Evolutionary conservation across 1,284 basidiomycete species (phyloP).

Genomic region (Gomphus sp.): DNA sequence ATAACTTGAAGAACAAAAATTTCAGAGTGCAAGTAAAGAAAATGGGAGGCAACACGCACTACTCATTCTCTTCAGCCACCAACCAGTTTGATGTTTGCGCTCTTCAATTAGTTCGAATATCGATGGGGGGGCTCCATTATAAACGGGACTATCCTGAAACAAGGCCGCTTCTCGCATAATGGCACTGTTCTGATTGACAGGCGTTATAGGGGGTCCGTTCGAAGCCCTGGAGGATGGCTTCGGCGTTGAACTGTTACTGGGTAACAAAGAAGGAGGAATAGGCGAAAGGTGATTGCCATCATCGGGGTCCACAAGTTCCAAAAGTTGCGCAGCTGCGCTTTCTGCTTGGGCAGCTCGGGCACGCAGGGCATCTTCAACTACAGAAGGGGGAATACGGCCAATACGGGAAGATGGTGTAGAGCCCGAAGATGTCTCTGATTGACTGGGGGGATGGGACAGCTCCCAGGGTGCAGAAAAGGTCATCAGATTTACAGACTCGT

Average conservation of each 20-base stretch:
- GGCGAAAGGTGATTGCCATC: conserved; percentile 40
- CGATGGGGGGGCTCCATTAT: conserved; percentile 37
- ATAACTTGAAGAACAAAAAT: conserved; percentile 30
- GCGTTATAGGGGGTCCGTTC: conserved; percentile 43
- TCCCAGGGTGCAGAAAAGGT: conserved; percentile 66
- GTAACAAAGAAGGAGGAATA: conserved; percentile 46
- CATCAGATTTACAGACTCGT: conserved; percentile 49
- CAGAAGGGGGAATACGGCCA: conserved; percentile 31
- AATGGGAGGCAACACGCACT: conserved; percentile 33
- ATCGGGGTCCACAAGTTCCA: conserved; percentile 73
- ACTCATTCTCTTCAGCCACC: conserved; percentile 68
- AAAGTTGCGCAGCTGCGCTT: conserved; percentile 72
- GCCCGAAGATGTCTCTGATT: conserved; percentile 8
- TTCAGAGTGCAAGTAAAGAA: conserved; percentile 10
- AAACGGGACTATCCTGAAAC: conserved; percentile 65
- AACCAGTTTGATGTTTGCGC: conserved; percentile 55
- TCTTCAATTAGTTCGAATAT: conserved; percentile 56
- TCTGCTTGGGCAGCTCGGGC: conserved; percentile 84
- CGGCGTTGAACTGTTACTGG: conserved; percentile 28
- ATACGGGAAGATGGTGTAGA: conserved; percentile 26
- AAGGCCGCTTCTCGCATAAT: conserved; percentile 67
- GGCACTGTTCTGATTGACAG: conserved; percentile 43
- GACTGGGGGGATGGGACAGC: conserved; percentile 36
- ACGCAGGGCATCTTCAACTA: conserved; percentile 75
- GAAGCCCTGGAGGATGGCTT: conserved; percentile 26